Evolutionary conservation across 2,329 filamentous ascomycete genomes (phyloP), one percentile per base, ranked within the genome.

Genomic region (Diaporthe nobilis): DNA sequence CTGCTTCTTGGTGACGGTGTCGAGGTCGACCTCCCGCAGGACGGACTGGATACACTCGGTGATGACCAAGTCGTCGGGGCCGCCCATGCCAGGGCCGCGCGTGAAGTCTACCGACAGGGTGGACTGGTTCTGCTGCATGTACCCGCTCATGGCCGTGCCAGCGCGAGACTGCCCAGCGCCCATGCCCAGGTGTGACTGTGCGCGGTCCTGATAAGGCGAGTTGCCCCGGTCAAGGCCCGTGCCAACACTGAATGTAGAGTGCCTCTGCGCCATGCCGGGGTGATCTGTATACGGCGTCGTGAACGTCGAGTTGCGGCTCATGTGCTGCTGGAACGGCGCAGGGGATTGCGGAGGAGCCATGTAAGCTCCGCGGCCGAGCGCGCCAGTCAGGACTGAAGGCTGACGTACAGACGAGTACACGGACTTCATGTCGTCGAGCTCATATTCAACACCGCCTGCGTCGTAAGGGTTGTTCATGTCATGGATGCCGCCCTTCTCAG

Each of bases 1-100:
- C 86, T 98, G 96, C 87, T 99, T 99, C 92, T 98, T 99, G 9
- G 97, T 99, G 65, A 98, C 95, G n/a, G 91, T 96, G 83, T 99
- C 97, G 57, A 99, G 88, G 84, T 99, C 96, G 0, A 98, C 95
- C 81, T 98, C 96, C 22, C 89, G 86, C 77, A 99, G 88, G 80
- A 97, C 97, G 70, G 90, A 88, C 81, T 95, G 94, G 77, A 98
- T 96, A 1, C 94, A 94, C 77, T 97, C 94, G 25, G 95, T 89
- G 78, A 99, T 98, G 77, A 92, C 90, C 61, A 87, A 88, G 80
- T 98, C 96, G 78, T 94, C 94, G 0, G 95, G 94, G 0, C 94
- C 95, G 34, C 34, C 55, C 20, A 87, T 87, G 77, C 83, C 79
- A 74, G 87, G 84, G 60, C 87, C 87, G 28, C 89, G 85, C 79